Evolutionary conservation across 495 filamentous ascomycete genomes (phyloP).

Genomic region (Chaetomium tenue): DNA sequence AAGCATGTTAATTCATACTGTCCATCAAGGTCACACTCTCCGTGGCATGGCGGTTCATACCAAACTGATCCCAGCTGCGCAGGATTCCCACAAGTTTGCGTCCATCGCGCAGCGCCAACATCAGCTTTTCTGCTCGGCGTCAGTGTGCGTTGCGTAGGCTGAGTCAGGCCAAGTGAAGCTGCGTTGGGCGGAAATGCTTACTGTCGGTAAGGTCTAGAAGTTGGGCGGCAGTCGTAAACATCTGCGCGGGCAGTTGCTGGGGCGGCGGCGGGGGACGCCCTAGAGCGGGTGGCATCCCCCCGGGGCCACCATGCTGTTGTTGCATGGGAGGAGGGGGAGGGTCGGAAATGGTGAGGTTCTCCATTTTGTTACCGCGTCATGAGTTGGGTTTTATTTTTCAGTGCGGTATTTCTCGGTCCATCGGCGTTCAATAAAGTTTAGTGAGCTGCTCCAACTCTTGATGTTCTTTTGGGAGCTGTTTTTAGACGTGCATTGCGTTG

Average conservation of each 20-base stretch:
- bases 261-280: constrained; percentile 44
- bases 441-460: constrained; percentile 6
- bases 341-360: constrained; percentile 25
- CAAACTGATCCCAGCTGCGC: constrained; percentile 97
- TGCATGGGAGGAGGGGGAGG: constrained; percentile 33
- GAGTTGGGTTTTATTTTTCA: constrained; percentile 7
- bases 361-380: constrained; percentile 22
- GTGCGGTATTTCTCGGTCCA: constrained; percentile 11
- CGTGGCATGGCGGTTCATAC: constrained; percentile 52
- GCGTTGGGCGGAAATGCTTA: constrained; percentile 46
- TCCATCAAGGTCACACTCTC: neutral
- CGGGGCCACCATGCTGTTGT: constrained; percentile 26
- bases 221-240: constrained; percentile 98
- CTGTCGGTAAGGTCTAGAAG: constrained; percentile 94
- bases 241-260: constrained; percentile 73
- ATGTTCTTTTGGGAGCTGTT: neutral
- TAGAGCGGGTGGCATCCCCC: constrained; percentile 31
- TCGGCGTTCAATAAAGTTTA: constrained; percentile 7
- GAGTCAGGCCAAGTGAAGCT: neutral
- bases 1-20: constrained; percentile 20
- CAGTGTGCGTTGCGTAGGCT: constrained; percentile 8
- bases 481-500: constrained; percentile 9
- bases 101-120: constrained; percentile 86
- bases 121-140: constrained; percentile 73
- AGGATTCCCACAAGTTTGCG: constrained; percentile 89